Base-by-base conservation (phyloP, 192 early-diverging fungal species). In the Backusella westeae region DNA sequence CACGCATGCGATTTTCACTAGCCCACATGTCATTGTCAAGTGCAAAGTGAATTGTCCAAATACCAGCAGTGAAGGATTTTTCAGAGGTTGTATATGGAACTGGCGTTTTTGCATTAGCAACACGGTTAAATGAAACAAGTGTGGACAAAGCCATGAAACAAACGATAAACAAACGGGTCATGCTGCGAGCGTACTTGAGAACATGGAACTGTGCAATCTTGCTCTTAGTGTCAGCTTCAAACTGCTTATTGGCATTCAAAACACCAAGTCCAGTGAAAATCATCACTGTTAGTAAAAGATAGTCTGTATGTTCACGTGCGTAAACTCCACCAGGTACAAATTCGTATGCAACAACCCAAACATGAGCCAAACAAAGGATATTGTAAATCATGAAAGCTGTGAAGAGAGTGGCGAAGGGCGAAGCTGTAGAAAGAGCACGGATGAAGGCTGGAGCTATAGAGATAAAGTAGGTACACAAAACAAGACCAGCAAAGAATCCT, bases 11-110 rank as follows among this genome's bases (percentile, higher is more conserved):
- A 44, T 86, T 74, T 70, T 93, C 91, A 70, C 90, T 91, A 76
- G 89, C 88, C 91, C 90, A 95, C 92, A 93, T 93, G 81, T 93
- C 91, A 79, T 95, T 93, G 83, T 95, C 93, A 46, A 95, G 84
- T 36, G 90, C 92, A 82, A 95, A 95, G 83, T 95, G 93, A 78
- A 95, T 91, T 3, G 93, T 95, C 93, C 93, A 95, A 75, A 95
- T 95, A 69, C 86, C 92, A 38, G 90, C 89, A 17, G 93, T 95
- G 42, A 95, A 82, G 59, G 89, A 74, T 53, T 91, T 90, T 74
- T 91, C 85, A 38, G 90, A 88, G 12, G 88, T 85, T 69, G 87
- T 90, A 71, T 87, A 79, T 17, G 93, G 92, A 56, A 66, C 69
- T 12, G 93, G 93, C 3, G 80, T 63, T 34, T 73, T 68, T 9